phyloP scores from a whole-genome alignment of 2,329 filamentous ascomycete genomes.

The Penicillium sp. region DNA sequence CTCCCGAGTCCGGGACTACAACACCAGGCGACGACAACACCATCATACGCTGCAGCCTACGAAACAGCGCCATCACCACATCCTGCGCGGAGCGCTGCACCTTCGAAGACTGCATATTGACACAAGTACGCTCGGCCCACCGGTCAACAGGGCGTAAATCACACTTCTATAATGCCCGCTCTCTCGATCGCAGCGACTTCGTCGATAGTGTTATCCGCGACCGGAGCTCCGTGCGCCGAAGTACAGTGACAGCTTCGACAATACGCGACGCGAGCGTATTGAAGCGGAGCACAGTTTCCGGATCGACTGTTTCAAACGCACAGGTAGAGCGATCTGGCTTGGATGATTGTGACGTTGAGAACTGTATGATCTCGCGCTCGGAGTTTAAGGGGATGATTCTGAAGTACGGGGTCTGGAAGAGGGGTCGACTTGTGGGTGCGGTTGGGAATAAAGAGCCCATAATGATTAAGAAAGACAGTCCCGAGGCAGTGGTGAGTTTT shows the following conservation, averaged over 20 bases:
- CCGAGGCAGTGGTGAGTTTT: neutral
- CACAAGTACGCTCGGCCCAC: slow-evolving; percentile 10
- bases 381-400: slow-evolving; percentile 23
- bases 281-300: slow-evolving; percentile 12
- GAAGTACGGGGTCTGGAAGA: slow-evolving; percentile 26
- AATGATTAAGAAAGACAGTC: slow-evolving; percentile 3
- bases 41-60: slow-evolving; percentile 17
- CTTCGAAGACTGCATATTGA: slow-evolving; percentile 14
- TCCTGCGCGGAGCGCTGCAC: slow-evolving; percentile 12
- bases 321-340: slow-evolving; percentile 11
- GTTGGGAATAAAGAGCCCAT: slow-evolving; percentile 15
- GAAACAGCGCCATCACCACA: slow-evolving; percentile 15
- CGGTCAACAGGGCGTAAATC: slow-evolving; percentile 10
- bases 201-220: slow-evolving; percentile 14
- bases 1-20: neutral
- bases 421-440: slow-evolving; percentile 22
- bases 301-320: slow-evolving; percentile 6
- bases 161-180: slow-evolving; percentile 11
- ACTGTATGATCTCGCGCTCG: slow-evolving; percentile 20
- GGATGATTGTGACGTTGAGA: slow-evolving; percentile 20
- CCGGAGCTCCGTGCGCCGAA: slow-evolving; percentile 9
- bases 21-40: slow-evolving; percentile 8
- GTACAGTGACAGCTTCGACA: slow-evolving; percentile 11
- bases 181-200: slow-evolving; percentile 14
- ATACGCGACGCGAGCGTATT: slow-evolving; percentile 12